Percentiles rank a stretch among this genome's conserved stretches.
These are phyloP conservation scores for Nitzschia putrida DNA, from an alignment of 108 stramenopile genomes.

Conservation along the genomic window DNA sequence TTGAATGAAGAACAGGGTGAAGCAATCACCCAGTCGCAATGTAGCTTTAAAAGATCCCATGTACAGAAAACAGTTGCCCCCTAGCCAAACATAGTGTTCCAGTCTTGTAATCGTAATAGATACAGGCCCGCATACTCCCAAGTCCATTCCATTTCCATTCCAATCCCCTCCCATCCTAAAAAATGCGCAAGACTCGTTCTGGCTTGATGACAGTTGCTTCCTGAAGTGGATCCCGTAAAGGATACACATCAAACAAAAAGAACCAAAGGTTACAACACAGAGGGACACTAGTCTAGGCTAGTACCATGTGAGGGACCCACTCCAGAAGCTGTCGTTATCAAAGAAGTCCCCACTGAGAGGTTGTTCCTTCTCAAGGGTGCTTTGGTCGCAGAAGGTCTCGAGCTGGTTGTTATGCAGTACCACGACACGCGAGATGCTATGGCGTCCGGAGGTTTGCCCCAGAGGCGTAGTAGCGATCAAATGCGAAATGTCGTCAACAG, in stretches of 20 bases:
- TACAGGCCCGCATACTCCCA: slow-evolving; percentile 11
- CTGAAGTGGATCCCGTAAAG: slow-evolving; percentile 18
- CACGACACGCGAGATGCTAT: slow-evolving; percentile 79
- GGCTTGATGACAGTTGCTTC: slow-evolving; percentile 11
- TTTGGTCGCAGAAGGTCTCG: slow-evolving; percentile 68
- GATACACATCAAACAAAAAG: slow-evolving; percentile 21
- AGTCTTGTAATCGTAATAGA: slow-evolving; percentile 7
- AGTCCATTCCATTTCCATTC: slow-evolving; percentile 9
- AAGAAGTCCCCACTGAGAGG: slow-evolving; percentile 63
- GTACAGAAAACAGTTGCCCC: slow-evolving; percentile 13
- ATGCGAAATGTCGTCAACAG: slow-evolving; percentile 32
- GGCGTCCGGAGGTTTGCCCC: slow-evolving; percentile 33
- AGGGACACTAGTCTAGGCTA: slow-evolving; percentile 32
- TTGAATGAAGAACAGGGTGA: slow-evolving; percentile 27
- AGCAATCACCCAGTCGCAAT: slow-evolving; percentile 23
- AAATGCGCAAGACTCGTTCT: slow-evolving; percentile 5
- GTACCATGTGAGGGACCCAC: slow-evolving; percentile 89
- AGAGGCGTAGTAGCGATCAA: slow-evolving; percentile 29
- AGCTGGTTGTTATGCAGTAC: slow-evolving; percentile 77
- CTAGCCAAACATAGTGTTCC: slow-evolving; percentile 24
- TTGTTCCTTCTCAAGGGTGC: slow-evolving; percentile 24
- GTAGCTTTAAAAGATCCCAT: slow-evolving; percentile 22
- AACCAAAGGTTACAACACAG: slow-evolving; percentile 11
- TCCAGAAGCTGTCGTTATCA: slow-evolving; percentile 91
- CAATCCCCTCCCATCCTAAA: slow-evolving; percentile 1